Percentiles rank a stretch among this genome's conserved stretches.
Conservation (phyloP, 1,284 basidiomycete species). For the Trichosporon sp. region DNA sequence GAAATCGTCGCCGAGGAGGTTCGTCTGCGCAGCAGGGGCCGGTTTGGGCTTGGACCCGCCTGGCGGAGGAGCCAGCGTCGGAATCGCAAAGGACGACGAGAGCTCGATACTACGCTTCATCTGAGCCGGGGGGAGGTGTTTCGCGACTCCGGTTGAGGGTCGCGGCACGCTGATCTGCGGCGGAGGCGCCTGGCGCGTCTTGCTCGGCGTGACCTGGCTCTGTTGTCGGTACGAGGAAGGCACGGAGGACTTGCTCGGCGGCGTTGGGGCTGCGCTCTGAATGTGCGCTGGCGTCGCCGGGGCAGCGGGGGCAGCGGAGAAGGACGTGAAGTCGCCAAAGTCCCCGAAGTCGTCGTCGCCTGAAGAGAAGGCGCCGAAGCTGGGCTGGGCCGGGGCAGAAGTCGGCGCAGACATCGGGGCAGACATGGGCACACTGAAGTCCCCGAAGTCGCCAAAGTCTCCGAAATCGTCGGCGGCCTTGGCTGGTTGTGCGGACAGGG, state of each 20-base stretch:
- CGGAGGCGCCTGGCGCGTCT: not conserved
- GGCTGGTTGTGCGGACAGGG: not conserved
- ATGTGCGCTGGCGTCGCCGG: not conserved
- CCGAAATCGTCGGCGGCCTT: not conserved
- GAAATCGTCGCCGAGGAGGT: not conserved
- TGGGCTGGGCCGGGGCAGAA: not conserved
- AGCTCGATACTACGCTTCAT: not conserved
- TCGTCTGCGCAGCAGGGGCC: not conserved
- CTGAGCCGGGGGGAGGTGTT: not conserved
- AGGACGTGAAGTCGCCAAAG: conserved; percentile 29
- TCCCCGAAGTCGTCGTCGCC: conserved; percentile 28
- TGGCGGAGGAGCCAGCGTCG: conserved; percentile 2
- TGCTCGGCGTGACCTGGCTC: not conserved
- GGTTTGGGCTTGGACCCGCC: not conserved
- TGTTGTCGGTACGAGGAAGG: not conserved
- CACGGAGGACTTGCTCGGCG: not conserved
- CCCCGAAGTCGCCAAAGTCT: conserved; percentile 26
- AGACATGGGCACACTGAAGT: conserved; percentile 15
- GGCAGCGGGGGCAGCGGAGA: not conserved
- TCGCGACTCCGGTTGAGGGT: not conserved
- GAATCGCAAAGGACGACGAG: not conserved
- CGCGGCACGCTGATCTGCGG: not conserved
- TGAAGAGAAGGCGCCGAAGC: conserved; percentile 23
- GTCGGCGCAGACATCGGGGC: not conserved
- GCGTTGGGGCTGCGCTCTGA: conserved; percentile 7